These are phyloP conservation scores for Lecanicillium sp. DNA, from an alignment of 2,329 filamentous ascomycete genomes.

Conservation along the genomic window DNA sequence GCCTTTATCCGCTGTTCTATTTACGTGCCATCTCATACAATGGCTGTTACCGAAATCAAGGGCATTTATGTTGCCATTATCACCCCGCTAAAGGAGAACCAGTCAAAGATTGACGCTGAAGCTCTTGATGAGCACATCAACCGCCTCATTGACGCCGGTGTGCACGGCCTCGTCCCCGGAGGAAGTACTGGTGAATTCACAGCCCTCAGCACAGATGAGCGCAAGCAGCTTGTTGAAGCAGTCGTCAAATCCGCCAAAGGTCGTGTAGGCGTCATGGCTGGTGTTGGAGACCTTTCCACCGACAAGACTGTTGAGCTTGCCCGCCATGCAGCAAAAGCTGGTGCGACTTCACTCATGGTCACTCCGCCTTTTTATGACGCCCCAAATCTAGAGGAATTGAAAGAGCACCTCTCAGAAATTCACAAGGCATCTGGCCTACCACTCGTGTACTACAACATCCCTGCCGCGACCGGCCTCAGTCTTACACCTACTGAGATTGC, in stretches of 20 bases:
- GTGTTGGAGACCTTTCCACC: constrained; percentile 32
- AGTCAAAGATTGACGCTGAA: constrained; percentile 24
- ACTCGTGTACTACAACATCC: constrained; percentile 45
- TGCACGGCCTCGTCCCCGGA: constrained; percentile 20
- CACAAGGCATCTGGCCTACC: constrained; percentile 30
- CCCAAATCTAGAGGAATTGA: constrained; percentile 22
- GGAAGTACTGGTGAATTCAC: constrained; percentile 39
- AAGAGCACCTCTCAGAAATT: constrained; percentile 33
- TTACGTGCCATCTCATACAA: not conserved
- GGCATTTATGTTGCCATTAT: constrained; percentile 38
- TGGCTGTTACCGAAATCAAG: constrained; percentile 11
- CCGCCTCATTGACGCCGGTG: constrained; percentile 16
- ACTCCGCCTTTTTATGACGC: constrained; percentile 40
- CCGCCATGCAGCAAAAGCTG: constrained; percentile 7
- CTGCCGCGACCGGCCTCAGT: constrained; percentile 34
- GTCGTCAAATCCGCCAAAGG: constrained; percentile 21
- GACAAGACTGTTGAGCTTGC: constrained; percentile 8
- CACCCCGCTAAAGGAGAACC: constrained; percentile 34
- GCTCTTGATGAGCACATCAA: constrained; percentile 28
- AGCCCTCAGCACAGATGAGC: constrained; percentile 29
- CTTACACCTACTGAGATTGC: constrained; percentile 35
- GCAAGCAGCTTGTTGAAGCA: constrained; percentile 31
- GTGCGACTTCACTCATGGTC: constrained; percentile 33
- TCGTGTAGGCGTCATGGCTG: constrained; percentile 30
- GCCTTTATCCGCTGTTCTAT: no score